Percentiles rank a stretch among this genome's conserved stretches.
These are phyloP conservation scores for Plasmodium sp. DNA, from an alignment of 169 alveolate genomes.

Conservation along the genomic window DNA sequence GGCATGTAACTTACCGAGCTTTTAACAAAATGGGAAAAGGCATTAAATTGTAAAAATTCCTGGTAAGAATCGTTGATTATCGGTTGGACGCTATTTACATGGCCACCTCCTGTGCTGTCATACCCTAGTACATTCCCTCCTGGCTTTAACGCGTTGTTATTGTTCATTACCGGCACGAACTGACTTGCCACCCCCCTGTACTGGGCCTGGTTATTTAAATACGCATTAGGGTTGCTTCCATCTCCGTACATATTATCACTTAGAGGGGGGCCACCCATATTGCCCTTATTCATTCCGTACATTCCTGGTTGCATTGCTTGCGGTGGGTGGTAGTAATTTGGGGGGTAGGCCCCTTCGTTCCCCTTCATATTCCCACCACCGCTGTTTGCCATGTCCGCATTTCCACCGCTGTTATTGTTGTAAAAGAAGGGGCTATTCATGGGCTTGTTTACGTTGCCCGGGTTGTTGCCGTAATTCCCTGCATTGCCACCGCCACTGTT, in stretches of 20 bases:
- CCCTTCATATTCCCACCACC: conserved; percentile 15
- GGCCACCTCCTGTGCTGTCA: conserved; percentile 18
- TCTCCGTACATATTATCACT: conserved; percentile 37
- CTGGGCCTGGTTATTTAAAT: conserved; percentile 29
- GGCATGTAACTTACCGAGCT: conserved; percentile 75
- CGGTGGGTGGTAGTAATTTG: conserved; percentile 21
- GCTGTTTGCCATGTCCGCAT: not conserved
- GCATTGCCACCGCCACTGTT: not conserved
- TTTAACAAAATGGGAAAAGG: conserved; percentile 73
- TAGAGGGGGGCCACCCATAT: conserved; percentile 3
- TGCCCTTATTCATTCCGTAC: conserved; percentile 8
- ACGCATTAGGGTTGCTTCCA: conserved; percentile 17
- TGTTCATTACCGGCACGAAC: conserved; percentile 5
- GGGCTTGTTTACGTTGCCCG: conserved; percentile 42
- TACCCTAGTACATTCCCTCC: conserved; percentile 26
- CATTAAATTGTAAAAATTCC: conserved; percentile 74
- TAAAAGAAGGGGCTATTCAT: conserved; percentile 52
- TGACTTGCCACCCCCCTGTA: conserved; percentile 30
- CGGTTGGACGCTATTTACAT: conserved; percentile 57
- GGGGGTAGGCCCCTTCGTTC: conserved; percentile 34
- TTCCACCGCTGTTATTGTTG: not conserved
- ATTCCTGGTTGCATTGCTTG: conserved; percentile 28
- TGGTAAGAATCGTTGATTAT: conserved; percentile 53
- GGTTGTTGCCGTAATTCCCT: conserved; percentile 19
- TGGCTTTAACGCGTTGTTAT: conserved; percentile 3